Evolutionary conservation across 768 basidiomycete species (phyloP).

Genomic region (Hericium rajendrae): DNA sequence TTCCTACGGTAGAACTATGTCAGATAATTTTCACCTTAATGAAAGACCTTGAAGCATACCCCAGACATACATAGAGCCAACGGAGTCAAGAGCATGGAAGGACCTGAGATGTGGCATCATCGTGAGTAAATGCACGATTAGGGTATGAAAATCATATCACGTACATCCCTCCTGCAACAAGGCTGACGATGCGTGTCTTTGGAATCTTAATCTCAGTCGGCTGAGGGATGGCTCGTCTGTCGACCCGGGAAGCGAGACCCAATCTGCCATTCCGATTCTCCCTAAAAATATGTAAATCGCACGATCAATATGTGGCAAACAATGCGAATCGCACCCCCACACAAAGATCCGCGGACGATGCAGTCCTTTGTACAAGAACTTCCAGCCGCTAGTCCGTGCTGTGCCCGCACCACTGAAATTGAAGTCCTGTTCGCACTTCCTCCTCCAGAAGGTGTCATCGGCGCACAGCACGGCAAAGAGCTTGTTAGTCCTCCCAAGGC

Average conservation of each 20-base stretch:
- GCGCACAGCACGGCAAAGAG: conserved; percentile 50
- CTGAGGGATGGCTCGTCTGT: conserved; percentile 41
- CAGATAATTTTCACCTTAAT: conserved; percentile 1
- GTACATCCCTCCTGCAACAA: conserved; percentile 79
- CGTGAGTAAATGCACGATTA: not conserved
- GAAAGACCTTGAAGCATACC: conserved; percentile 33
- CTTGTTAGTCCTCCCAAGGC: conserved; percentile 52
- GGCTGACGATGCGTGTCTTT: conserved; percentile 52
- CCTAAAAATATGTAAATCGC: conserved; percentile 19
- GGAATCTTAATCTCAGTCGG: conserved; percentile 57
- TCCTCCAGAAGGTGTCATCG: conserved; percentile 77
- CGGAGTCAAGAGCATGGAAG: conserved; percentile 76
- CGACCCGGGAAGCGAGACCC: conserved; percentile 23
- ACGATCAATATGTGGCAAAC: too few relatives aligned
- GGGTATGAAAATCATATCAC: conserved; percentile 16
- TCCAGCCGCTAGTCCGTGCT: conserved; percentile 71
- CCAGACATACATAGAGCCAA: conserved; percentile 72
- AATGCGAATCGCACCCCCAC: conserved; percentile 43
- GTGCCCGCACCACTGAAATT: conserved; percentile 68
- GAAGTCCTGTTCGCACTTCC: conserved; percentile 58
- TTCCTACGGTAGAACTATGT: conserved; percentile 32
- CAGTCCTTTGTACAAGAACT: conserved; percentile 67
- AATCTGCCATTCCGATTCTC: conserved; percentile 60
- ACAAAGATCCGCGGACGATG: conserved; percentile 41
- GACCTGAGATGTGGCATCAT: conserved; percentile 41